Percentiles rank a stretch among this genome's conserved stretches.
Evolutionary conservation across 345 rosid genomes (phyloP).

Genomic region (Raphanus sativus): DNA sequence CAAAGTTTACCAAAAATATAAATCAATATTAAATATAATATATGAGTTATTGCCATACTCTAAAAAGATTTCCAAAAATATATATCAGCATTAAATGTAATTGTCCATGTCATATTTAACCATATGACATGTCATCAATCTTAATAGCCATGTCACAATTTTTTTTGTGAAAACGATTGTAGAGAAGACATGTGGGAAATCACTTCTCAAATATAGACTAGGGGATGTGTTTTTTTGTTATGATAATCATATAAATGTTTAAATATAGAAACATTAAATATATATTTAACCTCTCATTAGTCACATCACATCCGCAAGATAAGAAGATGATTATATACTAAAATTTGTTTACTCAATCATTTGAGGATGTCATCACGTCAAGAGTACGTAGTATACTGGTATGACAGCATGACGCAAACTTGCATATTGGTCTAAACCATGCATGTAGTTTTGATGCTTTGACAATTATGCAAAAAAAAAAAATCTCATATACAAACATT

Average conservation of each 20-base stretch:
- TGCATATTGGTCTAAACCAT: not conserved
- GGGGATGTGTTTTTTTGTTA: too few species aligned
- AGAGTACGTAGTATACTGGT: not conserved
- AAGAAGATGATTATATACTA: not conserved
- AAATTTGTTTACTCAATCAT: not conserved
- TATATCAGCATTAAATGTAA: too few species aligned
- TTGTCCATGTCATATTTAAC: too few species aligned
- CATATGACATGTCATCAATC: too few species aligned
- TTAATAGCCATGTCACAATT: too few species aligned
- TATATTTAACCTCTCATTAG: slow-evolving; percentile 19
- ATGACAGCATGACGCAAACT: not conserved
- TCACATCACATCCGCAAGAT: slow-evolving; percentile 18
- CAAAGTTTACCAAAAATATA: too few species aligned
- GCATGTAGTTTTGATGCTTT: not conserved
- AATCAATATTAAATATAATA: too few species aligned
- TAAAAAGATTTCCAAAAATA: too few species aligned
- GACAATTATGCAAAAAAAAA: not conserved
- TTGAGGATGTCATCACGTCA: not conserved
- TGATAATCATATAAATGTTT: not conserved
- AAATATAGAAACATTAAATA: not conserved
- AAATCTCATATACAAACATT: not conserved
- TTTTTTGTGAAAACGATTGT: too few species aligned
- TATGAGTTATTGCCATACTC: too few species aligned
- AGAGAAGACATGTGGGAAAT: too few species aligned
- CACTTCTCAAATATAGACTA: too few species aligned